phyloP scores from a whole-genome alignment of 345 rosid genomes.

The sweet orange (Citrus sinensis) region DNA sequence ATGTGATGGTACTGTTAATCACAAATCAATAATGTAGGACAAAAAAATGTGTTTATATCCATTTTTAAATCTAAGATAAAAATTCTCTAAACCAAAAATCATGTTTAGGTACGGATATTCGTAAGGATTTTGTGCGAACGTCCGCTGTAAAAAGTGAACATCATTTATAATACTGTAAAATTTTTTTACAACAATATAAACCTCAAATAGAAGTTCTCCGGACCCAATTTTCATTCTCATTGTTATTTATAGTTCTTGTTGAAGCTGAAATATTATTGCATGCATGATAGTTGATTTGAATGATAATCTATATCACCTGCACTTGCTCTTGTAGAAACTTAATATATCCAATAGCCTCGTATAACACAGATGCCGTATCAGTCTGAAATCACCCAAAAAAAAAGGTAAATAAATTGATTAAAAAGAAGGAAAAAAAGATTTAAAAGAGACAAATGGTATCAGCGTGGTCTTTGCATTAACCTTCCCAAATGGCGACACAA shows the following conservation, averaged over 20 bases:
- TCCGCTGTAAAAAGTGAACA: no score
- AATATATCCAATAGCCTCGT: constrained; percentile 75
- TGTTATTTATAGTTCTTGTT: no score
- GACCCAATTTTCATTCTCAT: no score
- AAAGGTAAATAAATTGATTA: background rate
- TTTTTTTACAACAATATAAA: no score
- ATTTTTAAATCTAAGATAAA: no score
- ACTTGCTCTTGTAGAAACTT: constrained; percentile 81
- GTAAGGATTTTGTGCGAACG: no score
- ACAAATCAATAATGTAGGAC: background rate
- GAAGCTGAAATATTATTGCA: no score
- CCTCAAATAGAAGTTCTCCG: no score
- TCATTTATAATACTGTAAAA: no score
- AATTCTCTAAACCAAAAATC: no score
- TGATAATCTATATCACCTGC: constrained; percentile 40
- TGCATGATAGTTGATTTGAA: background rate
- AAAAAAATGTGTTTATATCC: no score
- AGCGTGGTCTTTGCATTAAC: constrained; percentile 28
- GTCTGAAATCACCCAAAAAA: constrained; percentile 44
- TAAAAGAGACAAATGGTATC: constrained; percentile 4
- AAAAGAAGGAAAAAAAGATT: background rate
- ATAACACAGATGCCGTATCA: constrained; percentile 85
- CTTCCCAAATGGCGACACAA: constrained; percentile 98
- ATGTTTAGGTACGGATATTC: no score
- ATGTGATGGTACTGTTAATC: background rate